Conservation (phyloP, 257 asterid species). For the Gynochthodes officinalis region DNA sequence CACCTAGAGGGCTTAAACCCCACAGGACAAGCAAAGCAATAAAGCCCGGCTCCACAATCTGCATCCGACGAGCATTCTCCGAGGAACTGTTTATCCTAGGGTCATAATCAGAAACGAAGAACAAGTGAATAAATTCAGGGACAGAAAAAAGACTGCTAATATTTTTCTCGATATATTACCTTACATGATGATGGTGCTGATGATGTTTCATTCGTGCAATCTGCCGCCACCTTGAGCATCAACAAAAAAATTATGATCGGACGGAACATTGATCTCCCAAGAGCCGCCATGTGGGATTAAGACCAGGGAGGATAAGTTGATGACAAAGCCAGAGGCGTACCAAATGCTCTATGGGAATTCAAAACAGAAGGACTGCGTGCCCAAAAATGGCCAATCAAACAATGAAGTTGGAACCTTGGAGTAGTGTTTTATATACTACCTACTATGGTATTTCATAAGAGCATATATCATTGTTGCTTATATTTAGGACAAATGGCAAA, state of each 20-base stretch:
- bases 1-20: constrained; percentile 50
- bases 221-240: constrained; percentile 6
- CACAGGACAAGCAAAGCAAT: constrained; percentile 51
- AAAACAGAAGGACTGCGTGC: not conserved
- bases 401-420: too few relatives aligned
- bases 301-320: not conserved
- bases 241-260: constrained; percentile 6
- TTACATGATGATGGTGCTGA: too few relatives aligned
- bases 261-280: not conserved
- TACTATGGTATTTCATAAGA: too few relatives aligned
- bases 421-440: too few relatives aligned
- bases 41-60: constrained; percentile 62
- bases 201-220: constrained; percentile 25
- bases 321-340: not conserved
- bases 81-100: constrained; percentile 34
- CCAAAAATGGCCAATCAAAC: too few relatives aligned
- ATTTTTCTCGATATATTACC: constrained; percentile 6
- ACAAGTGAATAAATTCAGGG: not conserved
- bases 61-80: constrained; percentile 46
- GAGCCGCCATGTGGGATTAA: constrained; percentile 10
- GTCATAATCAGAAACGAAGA: not conserved
- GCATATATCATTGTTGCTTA: too few relatives aligned
- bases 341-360: not conserved
- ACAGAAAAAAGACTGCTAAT: too few relatives aligned
- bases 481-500: too few relatives aligned